Evolutionary conservation across 2,329 filamentous ascomycete genomes (phyloP), one percentile per base, ranked within the genome.

Genomic region (Mollisiaceae sp.): DNA sequence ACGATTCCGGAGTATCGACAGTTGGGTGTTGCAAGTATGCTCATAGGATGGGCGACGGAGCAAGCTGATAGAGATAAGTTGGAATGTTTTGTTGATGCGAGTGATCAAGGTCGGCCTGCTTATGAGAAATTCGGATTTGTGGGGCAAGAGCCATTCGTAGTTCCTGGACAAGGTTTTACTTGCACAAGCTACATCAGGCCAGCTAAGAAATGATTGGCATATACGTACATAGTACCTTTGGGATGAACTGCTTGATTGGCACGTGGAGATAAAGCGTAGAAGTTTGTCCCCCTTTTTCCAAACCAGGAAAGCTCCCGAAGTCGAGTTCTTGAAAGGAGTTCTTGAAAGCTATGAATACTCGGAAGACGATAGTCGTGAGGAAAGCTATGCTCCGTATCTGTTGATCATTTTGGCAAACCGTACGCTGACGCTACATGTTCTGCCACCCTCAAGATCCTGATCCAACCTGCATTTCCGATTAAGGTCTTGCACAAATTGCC

Each of bases 401-500:
- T 3, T 32, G 27, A 32, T 32, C 27, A 32, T 32, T 32, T 32
- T 6, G 27, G 6, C 27, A 6, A 3, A 32, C 3, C 27, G 27
- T 32, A 6, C 27, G 6, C 3, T 32, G 8, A 35, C 39, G 43
- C 4, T n/a, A 60, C 18, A 2, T 27, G 41, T 20, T 69, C 67
- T 15, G 62, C 68, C 11, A 59, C 47, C 27, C 32, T 36, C 0
- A 70, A 32, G 22, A 70, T 70, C 15, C 70, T 68, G 1, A 64
- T 65, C 70, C 70, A 71, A 12, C 67, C 61, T 11, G 68, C 70
- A 60, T 64, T 65, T 2, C 68, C 70, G 20, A 71, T 65, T 60
- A 71, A 52, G 3, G 70, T 70, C 32, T 71, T 71, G 39, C 69
- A 71, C 27, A 70, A 57, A 18, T 68, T 66, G 4, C 70, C 68